Base-by-base conservation (phyloP, 2,329 filamentous ascomycete species). In the Fusarium nodosum region DNA sequence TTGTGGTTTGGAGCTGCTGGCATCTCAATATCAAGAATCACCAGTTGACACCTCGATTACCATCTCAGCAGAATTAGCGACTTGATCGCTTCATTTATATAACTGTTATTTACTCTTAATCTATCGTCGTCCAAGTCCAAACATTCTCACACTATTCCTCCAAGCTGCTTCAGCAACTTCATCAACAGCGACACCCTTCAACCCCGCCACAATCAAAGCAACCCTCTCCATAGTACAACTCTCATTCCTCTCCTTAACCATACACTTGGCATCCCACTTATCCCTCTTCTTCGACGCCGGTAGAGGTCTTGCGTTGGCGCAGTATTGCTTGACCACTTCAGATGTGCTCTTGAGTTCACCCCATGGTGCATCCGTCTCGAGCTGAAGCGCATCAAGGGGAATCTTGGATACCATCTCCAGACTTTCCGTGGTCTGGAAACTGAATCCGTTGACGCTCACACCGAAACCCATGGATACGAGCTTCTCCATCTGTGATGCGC, bases 181-280 rank as follows among this genome's bases (percentile, higher is more conserved):
- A 22, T 84, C 78, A 0, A 85, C 77, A 3, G 67, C 42, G 3
- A 81, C 41, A 0, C 79, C 82, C 61, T 83, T 85, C 51, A 86
- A 56, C 10, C 84, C 84, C 4, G 84, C 84, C 7, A 85, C 82
- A 1, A 85, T 74, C 50, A 80, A 75, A 1, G 82, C 84, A 34
- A 86, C 83, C 46, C 80, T 75, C 41, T 81, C 81, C 15, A 86
- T 83, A 0, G 74, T 75, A 64, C 83, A 86, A 48, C 83, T 85
- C 69, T 86, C 84, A 63, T 86, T 86, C 41, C 83, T 74, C 59
- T 82, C 82, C 67, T 86, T 87, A 3, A 86, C 78, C 82, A 86
- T 84, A 33, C 76, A 75, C 0, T 78, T 80, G 10, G 65, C 36
- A 48, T 82, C 78, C 65, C 83, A 87, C 68, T 83, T 85, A 45